phyloP scores from a whole-genome alignment of 2,329 filamentous ascomycete species.

The Cladosporium sp. region DNA sequence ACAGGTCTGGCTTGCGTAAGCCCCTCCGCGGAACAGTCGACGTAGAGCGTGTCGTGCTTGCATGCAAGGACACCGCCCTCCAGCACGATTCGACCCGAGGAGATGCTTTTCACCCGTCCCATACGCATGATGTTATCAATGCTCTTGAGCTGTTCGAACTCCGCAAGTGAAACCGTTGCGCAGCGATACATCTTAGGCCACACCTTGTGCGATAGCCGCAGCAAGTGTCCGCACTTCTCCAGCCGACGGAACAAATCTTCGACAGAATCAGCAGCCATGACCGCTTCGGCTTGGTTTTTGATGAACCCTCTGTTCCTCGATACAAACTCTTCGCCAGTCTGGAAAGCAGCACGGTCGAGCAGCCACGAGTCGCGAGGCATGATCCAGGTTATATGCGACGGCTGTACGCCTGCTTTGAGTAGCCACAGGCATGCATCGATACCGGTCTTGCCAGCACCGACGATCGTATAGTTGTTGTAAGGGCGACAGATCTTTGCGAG shows the following conservation, averaged over 20 bases:
- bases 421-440: constrained; percentile 27
- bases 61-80: constrained; percentile 17
- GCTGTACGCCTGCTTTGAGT: constrained; percentile 20
- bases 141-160: constrained; percentile 22
- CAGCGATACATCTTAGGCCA: constrained; percentile 25
- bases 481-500: constrained; percentile 16
- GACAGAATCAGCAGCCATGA: constrained; percentile 21
- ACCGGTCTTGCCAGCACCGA: constrained; percentile 26
- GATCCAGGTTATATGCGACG: constrained; percentile 25
- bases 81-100: constrained; percentile 17
- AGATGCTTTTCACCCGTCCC: constrained; percentile 21
- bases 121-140: constrained; percentile 22
- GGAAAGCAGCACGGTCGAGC: constrained; percentile 21
- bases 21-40: constrained; percentile 25
- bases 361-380: constrained; percentile 26
- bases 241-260: constrained; percentile 20
- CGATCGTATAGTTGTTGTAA: constrained; percentile 23
- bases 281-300: neutral
- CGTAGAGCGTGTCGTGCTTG: constrained; percentile 21
- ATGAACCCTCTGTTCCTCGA: constrained; percentile 5
- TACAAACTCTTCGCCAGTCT: constrained; percentile 16
- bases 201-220: constrained; percentile 17
- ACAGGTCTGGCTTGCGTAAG: constrained; percentile 18
- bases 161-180: constrained; percentile 23
- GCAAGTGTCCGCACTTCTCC: constrained; percentile 14